Base-by-base conservation (phyloP, 306 rosid species). In the Castanea crenata region DNA sequence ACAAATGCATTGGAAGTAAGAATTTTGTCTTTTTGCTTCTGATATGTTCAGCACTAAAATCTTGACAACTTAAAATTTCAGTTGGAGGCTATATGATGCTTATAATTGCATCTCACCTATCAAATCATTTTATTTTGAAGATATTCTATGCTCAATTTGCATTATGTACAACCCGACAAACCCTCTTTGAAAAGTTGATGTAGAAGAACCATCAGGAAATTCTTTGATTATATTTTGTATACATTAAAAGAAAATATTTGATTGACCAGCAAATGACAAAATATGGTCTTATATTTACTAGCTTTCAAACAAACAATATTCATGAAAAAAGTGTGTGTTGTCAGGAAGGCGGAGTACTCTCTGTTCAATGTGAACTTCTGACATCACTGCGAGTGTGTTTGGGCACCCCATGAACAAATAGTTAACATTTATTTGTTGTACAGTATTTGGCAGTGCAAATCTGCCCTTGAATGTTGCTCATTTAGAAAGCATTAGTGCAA, bases 1-100 rank as follows among this genome's bases (percentile, higher is more conserved):
- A 94, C 97, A 77, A 88, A 94, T 86, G 97, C 94, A 76, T 80
- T 87, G 81, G 93, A 94, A 55, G 98, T 94, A 88, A 88, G 91
- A 51, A 77, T 80, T 73, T 67, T 55, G 73, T 32, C 62, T 74
- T 62, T 51, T 44, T 32, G 25, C 77, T 73, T 72, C 79, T 73
- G 29, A 59, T 34, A 54, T 35, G 69, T 83, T 61, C 38, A 38
- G 23, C 58, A 49, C 58, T 73, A 80, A 76, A 74, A 73, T 78
- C 31, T 49, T 74, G 59, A 70, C 71, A 67, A 38, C 82, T 9
- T 61, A 15, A 23, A 59, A 34, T 23, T 35, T 87, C 76, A 79
- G 85, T 55, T 77, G 41, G 11, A 23, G 12, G 77, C 49, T 81
- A 62, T 20, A 38, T 55, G 20, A 56, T 63, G 68, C 35, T 76